These are phyloP conservation scores for Backusella morwellensis DNA, from an alignment of 192 early-diverging fungal species.

Conservation along the genomic window DNA sequence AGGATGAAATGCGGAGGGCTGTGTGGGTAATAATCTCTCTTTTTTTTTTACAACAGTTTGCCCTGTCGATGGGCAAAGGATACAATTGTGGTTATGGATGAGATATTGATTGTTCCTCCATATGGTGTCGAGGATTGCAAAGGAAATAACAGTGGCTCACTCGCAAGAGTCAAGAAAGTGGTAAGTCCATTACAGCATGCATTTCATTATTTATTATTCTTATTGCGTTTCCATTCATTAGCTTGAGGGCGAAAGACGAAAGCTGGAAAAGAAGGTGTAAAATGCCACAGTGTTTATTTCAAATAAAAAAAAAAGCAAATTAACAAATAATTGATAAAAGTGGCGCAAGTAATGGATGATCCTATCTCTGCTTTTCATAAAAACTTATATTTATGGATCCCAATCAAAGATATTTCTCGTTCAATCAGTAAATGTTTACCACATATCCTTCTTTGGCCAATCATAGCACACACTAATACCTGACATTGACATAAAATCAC, in stretches of 20 bases:
- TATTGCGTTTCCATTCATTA: conserved; percentile 8
- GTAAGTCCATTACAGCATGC: conserved; percentile 24
- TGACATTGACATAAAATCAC: no score
- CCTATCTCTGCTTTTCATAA: no score
- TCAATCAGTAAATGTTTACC: background rate
- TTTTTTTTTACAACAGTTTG: conserved; percentile 38
- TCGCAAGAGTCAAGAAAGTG: conserved; percentile 77
- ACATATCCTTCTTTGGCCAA: no score
- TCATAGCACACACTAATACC: no score
- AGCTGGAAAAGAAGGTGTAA: conserved; percentile 14
- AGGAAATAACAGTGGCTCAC: conserved; percentile 49
- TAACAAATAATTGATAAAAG: no score
- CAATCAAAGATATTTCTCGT: background rate
- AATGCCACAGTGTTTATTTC: no score
- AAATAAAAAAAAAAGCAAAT: no score
- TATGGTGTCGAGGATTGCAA: conserved; percentile 71
- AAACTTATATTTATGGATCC: no score
- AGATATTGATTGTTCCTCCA: conserved; percentile 73
- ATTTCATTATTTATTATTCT: background rate
- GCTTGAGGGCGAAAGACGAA: conserved; percentile 48
- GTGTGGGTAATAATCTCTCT: no score
- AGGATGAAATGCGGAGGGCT: no score
- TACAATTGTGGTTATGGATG: conserved; percentile 78
- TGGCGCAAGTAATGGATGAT: no score
- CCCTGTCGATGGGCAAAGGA: conserved; percentile 78